Evolutionary conservation across 306 rosid species (phyloP).

Genomic region (Rosa lucieae): DNA sequence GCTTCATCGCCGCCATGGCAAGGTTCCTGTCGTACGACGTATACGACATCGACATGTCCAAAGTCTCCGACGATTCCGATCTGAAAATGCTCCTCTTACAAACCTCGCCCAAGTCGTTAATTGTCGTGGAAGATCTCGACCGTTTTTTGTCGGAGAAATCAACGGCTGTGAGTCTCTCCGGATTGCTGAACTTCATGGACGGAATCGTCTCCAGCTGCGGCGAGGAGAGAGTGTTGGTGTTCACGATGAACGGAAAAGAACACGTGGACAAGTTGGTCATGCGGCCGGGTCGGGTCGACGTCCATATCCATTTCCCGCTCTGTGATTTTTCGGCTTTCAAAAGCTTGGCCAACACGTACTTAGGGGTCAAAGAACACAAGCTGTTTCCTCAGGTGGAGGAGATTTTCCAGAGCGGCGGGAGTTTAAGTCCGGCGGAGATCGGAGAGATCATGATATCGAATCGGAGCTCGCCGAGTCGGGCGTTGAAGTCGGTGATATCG

Average conservation of each 20-base stretch:
- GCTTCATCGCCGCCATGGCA: conserved; percentile 91
- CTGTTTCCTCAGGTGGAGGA: conserved; percentile 82
- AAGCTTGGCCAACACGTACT: conserved; percentile 57
- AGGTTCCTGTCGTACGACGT: conserved; percentile 73
- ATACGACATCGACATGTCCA: conserved; percentile 70
- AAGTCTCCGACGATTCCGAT: conserved; percentile 51
- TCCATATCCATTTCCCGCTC: conserved; percentile 72
- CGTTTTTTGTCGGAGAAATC: conserved; percentile 44
- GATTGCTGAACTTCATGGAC: conserved; percentile 83
- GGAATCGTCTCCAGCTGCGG: conserved; percentile 71
- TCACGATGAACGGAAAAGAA: conserved; percentile 66
- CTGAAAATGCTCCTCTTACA: conserved; percentile 56
- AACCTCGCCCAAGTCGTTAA: conserved; percentile 64
- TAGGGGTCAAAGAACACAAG: conserved; percentile 94
- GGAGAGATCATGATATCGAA: conserved; percentile 89
- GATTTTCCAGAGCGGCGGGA: conserved; percentile 61
- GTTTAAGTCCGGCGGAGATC: conserved; percentile 76
- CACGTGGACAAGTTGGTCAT: conserved; percentile 58
- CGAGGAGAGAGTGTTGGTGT: conserved; percentile 83
- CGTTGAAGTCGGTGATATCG: conserved; percentile 71
- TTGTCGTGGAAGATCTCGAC: conserved; percentile 81
- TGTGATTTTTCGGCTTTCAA: conserved; percentile 87
- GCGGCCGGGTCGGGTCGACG: conserved; percentile 83
- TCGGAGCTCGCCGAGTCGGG: conserved; percentile 82
- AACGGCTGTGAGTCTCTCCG: conserved; percentile 47